Evolutionary conservation across 768 basidiomycete species (phyloP).

Genomic region (Rhodotorula taiwanensis): DNA sequence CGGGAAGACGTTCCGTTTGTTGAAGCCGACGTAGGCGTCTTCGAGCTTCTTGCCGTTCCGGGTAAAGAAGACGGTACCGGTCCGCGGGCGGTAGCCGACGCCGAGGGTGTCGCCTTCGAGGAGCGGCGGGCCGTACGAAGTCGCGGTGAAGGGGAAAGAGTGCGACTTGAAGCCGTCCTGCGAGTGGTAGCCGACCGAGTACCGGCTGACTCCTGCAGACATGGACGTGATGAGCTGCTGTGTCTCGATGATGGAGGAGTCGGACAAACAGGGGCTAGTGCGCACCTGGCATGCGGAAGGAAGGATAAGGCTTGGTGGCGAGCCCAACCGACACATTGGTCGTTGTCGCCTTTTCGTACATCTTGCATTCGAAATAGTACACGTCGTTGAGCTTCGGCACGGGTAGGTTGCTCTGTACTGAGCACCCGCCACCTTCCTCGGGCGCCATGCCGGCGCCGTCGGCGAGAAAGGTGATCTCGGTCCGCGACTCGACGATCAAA

Average conservation of each 20-base stretch:
- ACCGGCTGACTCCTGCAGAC: slow-evolving; percentile 67
- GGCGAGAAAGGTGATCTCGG: slow-evolving; percentile 88
- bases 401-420: slow-evolving; percentile 92
- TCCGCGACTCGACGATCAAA: slow-evolving; percentile 85
- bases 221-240: no score
- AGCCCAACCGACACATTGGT: slow-evolving; percentile 88
- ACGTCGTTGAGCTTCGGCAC: slow-evolving; percentile 97
- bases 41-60: slow-evolving; percentile 95
- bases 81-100: slow-evolving; percentile 89
- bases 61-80: slow-evolving; percentile 98
- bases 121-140: slow-evolving; percentile 71
- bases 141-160: slow-evolving; percentile 67
- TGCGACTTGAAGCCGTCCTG: slow-evolving; percentile 90
- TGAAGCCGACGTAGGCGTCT: slow-evolving; percentile 87
- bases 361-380: slow-evolving; percentile 99
- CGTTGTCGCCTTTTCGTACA: slow-evolving; percentile 86
- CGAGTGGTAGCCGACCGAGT: slow-evolving; percentile 91
- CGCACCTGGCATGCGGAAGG: slow-evolving; percentile 62
- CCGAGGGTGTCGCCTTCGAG: slow-evolving; percentile 95
- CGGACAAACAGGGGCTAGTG: slow-evolving; percentile 1
- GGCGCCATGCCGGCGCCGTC: slow-evolving; percentile 49
- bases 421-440: slow-evolving; percentile 73
- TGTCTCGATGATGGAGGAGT: no score
- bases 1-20: slow-evolving; percentile 88
- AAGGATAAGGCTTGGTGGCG: slow-evolving; percentile 94